These are phyloP conservation scores for Suillus brevipes DNA, from an alignment of 768 basidiomycete species.

Conservation along the genomic window DNA sequence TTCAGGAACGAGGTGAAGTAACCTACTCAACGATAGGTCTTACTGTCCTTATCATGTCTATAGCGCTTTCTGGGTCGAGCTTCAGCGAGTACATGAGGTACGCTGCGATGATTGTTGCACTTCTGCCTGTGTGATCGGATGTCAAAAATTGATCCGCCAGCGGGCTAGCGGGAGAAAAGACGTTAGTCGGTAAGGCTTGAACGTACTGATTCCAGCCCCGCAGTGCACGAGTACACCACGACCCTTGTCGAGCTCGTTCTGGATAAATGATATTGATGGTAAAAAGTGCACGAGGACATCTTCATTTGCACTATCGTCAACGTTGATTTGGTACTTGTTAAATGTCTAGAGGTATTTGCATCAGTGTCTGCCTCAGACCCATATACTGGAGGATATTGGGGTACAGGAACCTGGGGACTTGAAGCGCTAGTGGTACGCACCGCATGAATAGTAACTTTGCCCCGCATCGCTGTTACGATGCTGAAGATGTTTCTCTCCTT, in stretches of 20 bases:
- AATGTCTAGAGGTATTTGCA: constrained; percentile 56
- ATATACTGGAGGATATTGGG: not conserved
- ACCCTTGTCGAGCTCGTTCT: constrained; percentile 71
- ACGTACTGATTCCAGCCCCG: constrained; percentile 84
- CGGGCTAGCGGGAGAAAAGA: not conserved
- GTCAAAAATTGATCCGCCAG: constrained; percentile 10
- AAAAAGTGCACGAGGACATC: constrained; percentile 81
- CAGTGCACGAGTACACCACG: constrained; percentile 87
- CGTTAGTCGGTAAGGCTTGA: not conserved
- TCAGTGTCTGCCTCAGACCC: not conserved
- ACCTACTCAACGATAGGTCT: constrained; percentile 74
- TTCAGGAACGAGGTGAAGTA: not conserved
- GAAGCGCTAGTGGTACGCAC: constrained; percentile 35
- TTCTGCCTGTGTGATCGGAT: constrained; percentile 57
- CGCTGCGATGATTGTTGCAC: constrained; percentile 82
- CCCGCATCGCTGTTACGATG: constrained; percentile 72
- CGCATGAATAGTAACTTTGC: constrained; percentile 63
- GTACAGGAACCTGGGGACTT: not conserved
- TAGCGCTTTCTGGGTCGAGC: constrained; percentile 56
- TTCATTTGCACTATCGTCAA: constrained; percentile 73
- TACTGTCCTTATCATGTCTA: constrained; percentile 64
- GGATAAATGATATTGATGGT: constrained; percentile 80
- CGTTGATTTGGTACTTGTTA: constrained; percentile 72
- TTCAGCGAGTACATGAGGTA: constrained; percentile 81
- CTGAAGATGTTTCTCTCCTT: constrained; percentile 73